These are phyloP conservation scores for Trichothecium sympodiale DNA, from an alignment of 2,329 filamentous ascomycete genomes.

Conservation along the genomic window DNA sequence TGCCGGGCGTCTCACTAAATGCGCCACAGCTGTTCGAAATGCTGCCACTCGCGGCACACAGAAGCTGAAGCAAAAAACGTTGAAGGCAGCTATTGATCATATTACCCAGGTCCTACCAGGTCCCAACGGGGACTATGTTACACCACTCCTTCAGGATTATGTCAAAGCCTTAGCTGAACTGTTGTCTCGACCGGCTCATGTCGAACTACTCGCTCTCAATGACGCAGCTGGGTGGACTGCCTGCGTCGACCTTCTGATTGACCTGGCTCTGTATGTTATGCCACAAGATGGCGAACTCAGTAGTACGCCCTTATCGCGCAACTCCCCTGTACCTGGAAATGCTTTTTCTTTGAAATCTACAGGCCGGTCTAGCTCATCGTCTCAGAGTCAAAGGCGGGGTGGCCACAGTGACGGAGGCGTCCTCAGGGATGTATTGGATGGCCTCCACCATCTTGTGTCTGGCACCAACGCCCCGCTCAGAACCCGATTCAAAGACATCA, in stretches of 20 bases:
- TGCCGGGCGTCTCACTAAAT: conserved; percentile 51
- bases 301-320: conserved; percentile 10
- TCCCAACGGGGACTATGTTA: conserved; percentile 49
- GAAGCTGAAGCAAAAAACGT: conserved; percentile 63
- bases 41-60: conserved; percentile 58
- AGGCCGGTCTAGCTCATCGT: conserved; percentile 15
- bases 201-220: conserved; percentile 60
- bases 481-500: conserved; percentile 42
- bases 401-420: conserved; percentile 19
- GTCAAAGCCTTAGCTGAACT: conserved; percentile 62
- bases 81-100: conserved; percentile 71
- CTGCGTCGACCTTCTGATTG: conserved; percentile 60
- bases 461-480: conserved; percentile 58
- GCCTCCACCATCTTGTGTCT: conserved; percentile 51
- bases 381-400: conserved; percentile 17
- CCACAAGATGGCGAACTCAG: conserved; percentile 28
- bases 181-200: conserved; percentile 62
- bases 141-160: conserved; percentile 65
- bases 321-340: conserved; percentile 32
- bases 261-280: conserved; percentile 41
- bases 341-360: conserved; percentile 14
- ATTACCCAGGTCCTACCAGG: conserved; percentile 63
- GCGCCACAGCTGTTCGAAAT: conserved; percentile 60
- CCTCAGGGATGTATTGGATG: conserved; percentile 39
- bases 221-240: conserved; percentile 53